These are phyloP conservation scores for Agrocybe praecox DNA, from an alignment of 768 basidiomycete species.

Conservation along the genomic window DNA sequence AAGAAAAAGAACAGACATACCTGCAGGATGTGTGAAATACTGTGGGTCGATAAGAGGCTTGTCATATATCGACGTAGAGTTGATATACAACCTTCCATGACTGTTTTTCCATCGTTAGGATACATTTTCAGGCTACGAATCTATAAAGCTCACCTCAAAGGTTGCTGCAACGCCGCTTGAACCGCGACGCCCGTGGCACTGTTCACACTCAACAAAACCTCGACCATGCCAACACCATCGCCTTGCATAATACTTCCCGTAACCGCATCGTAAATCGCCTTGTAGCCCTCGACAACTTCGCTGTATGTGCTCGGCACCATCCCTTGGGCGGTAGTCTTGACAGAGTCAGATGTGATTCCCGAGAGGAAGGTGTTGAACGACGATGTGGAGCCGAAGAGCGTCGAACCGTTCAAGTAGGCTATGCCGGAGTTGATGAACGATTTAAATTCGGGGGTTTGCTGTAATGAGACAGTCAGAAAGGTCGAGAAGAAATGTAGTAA, in stretches of 20 bases:
- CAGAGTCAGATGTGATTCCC: constrained; percentile 11
- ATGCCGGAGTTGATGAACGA: constrained; percentile 70
- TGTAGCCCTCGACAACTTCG: constrained; percentile 54
- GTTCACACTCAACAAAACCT: constrained; percentile 52
- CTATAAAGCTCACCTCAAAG: constrained; percentile 43
- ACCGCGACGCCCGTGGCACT: constrained; percentile 44
- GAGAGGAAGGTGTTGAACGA: constrained; percentile 20
- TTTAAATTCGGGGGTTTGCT: constrained; percentile 41
- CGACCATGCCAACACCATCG: constrained; percentile 51
- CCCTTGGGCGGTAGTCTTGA: constrained; percentile 15
- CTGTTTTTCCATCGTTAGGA: constrained; percentile 4
- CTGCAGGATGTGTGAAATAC: constrained; percentile 60
- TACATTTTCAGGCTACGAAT: neutral
- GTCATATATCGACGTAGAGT: constrained; percentile 59
- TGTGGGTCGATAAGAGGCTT: constrained; percentile 64
- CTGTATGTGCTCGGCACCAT: constrained; percentile 47
- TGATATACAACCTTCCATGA: constrained; percentile 49
- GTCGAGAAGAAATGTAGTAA: neutral
- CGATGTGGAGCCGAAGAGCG: constrained; percentile 39
- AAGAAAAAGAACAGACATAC: constrained; percentile 22
- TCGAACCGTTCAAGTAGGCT: constrained; percentile 59
- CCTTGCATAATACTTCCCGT: constrained; percentile 35
- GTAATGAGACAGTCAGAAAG: neutral
- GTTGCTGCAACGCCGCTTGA: constrained; percentile 70
- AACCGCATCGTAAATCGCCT: constrained; percentile 52